phyloP scores from a whole-genome alignment of 2,329 filamentous ascomycete species.

The Trichophyton schoenleinii region DNA sequence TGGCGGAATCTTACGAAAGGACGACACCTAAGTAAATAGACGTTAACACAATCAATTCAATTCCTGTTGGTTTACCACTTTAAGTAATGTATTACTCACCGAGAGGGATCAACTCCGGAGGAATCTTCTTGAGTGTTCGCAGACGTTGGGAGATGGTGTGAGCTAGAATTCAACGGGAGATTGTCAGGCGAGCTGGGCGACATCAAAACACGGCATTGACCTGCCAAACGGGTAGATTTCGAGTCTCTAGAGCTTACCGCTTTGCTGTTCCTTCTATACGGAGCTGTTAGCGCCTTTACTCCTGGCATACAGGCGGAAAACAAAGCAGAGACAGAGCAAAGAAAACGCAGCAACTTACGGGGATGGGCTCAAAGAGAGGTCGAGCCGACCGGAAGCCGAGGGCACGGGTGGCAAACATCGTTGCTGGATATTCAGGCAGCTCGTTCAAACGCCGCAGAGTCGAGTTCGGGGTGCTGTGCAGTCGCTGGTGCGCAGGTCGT shows the following conservation, averaged over 20 bases:
- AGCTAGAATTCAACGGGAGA: slow-evolving; percentile 42
- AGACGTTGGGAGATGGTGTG: slow-evolving; percentile 96
- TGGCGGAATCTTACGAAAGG: slow-evolving; percentile 54
- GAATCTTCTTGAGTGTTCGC: slow-evolving; percentile 76
- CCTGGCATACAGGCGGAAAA: slow-evolving; percentile 12
- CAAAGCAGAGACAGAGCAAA: slow-evolving; percentile 7
- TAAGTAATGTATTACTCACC: slow-evolving; percentile 46
- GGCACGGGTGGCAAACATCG: slow-evolving; percentile 54
- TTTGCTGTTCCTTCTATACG: slow-evolving; percentile 50
- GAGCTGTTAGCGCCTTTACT: slow-evolving; percentile 30
- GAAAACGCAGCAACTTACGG: slow-evolving; percentile 44
- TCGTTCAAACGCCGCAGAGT: background rate
- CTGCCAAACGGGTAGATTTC: background rate
- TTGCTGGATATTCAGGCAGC: slow-evolving; percentile 15
- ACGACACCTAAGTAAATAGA: slow-evolving; percentile 55
- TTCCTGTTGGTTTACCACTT: background rate
- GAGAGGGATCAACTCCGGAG: slow-evolving; percentile 86
- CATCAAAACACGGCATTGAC: background rate
- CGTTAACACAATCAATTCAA: slow-evolving; percentile 1
- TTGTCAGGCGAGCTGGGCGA: slow-evolving; percentile 4
- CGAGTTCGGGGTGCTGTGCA: background rate
- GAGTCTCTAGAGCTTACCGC: slow-evolving; percentile 34
- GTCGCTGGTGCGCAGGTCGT: background rate
- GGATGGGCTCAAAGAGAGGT: slow-evolving; percentile 46
- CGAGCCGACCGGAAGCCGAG: slow-evolving; percentile 48